These are phyloP conservation scores for Synura sp. DNA, from an alignment of 352 stramenopile species.

Conservation along the genomic window DNA sequence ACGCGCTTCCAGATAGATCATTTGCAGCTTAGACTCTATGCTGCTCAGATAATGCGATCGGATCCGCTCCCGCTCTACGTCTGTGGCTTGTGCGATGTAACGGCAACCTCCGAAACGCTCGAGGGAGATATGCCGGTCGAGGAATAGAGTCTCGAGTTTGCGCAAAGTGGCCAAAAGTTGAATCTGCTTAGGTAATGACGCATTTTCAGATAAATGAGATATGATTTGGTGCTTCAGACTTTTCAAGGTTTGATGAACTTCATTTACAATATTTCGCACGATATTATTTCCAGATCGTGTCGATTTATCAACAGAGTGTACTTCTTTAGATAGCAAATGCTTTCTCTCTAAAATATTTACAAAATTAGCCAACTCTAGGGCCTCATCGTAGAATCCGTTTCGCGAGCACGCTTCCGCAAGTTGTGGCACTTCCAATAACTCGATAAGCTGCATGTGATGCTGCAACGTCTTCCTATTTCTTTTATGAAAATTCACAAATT, in stretches of 20 bases:
- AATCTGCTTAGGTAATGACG: conserved; percentile 55
- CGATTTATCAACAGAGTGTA: neutral
- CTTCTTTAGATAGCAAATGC: neutral
- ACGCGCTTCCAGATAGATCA: conserved; percentile 65
- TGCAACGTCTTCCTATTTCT: conserved; percentile 78
- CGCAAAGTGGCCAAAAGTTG: conserved; percentile 65
- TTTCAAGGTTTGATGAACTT: neutral
- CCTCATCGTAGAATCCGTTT: conserved; percentile 92
- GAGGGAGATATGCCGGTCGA: conserved; percentile 55
- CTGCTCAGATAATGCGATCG: conserved; percentile 27
- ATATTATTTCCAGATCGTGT: conserved; percentile 18
- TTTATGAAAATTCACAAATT: conserved; percentile 49
- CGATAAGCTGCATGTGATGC: conserved; percentile 83
- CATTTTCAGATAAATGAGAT: conserved; percentile 53
- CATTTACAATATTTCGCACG: conserved; percentile 1
- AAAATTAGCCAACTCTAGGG: conserved; percentile 90
- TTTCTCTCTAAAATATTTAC: conserved; percentile 58
- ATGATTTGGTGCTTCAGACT: neutral
- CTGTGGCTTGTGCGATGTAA: conserved; percentile 12
- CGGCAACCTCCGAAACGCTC: conserved; percentile 26
- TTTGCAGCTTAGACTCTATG: conserved; percentile 61
- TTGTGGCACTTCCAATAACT: conserved; percentile 94
- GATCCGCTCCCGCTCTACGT: conserved; percentile 51
- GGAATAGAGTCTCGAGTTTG: conserved; percentile 64
- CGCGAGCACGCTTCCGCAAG: conserved; percentile 92